Base-by-base conservation (phyloP, 768 basidiomycete genomes). In the Kwoniella bestiolae region DNA sequence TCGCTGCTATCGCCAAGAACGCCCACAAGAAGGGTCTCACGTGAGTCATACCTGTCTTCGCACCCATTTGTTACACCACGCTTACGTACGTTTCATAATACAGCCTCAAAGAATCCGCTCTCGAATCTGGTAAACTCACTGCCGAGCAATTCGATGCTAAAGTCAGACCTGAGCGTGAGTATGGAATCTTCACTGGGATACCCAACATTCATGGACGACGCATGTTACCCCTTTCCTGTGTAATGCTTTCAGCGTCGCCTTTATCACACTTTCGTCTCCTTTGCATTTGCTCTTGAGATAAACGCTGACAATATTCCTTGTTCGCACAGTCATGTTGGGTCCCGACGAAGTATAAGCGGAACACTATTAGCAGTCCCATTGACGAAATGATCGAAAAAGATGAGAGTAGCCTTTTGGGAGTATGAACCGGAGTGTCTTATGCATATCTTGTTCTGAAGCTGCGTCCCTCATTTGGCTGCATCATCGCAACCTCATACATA, bases 11-110 rank as follows among this genome's bases (percentile, higher is more conserved):
- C 77, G 96, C 96, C 29, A 99, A 99, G 87, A 98, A 98, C 82
- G 96, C 96, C n/a, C 96, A 98, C 85, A 92, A 90, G 81, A 94
- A 99, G 83, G 96, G 96, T 28, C 91, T 89, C 53, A 98, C 96
- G 65, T 80, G 63, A 76, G 79, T 74, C 9, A 4, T 25, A 35
- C 25, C 12, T 1, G 1, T 26, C 28, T n/a, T n/a, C n/a, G n/a
- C n/a, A n/a, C n/a, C n/a, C n/a, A n/a, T n/a, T n/a, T n/a, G n/a
- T n/a, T n/a, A n/a, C n/a, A n/a, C n/a, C n/a, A n/a, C n/a, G n/a
- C n/a, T n/a, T n/a, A n/a, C n/a, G n/a, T n/a, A n/a, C n/a, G n/a
- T n/a, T n/a, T n/a, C n/a, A n/a, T n/a, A n/a, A n/a, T n/a, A 34
- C 44, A 80, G 79, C 28, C 79, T 98, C 81, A 98, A 95, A 85